A percentile compares a stretch with the other conserved stretches of the same genome.
These are phyloP conservation scores for Diplotaxis tenuifolia DNA, from an alignment of 345 rosid species.

Conservation along the genomic window DNA sequence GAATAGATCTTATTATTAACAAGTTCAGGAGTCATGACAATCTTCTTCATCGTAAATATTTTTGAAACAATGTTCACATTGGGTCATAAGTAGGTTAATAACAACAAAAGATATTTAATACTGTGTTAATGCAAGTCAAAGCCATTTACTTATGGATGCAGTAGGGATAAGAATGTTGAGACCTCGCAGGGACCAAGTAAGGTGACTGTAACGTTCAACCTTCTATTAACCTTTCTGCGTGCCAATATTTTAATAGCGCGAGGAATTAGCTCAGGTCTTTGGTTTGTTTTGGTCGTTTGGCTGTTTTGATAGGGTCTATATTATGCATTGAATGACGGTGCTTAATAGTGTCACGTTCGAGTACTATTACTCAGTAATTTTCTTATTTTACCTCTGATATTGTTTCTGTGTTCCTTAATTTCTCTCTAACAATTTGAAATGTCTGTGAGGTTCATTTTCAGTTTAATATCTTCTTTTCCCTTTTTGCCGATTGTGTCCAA, in stretches of 20 bases:
- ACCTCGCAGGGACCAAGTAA: slow-evolving; percentile 58
- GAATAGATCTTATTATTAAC: slow-evolving; percentile 34
- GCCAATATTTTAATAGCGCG: background rate
- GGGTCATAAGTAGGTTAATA: slow-evolving; percentile 45
- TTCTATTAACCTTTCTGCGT: background rate
- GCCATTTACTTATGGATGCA: no score
- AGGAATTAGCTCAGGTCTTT: background rate
- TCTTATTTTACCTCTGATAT: background rate
- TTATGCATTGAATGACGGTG: background rate
- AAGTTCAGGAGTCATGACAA: no score
- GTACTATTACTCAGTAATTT: background rate
- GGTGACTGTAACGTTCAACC: background rate
- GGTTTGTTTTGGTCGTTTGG: background rate
- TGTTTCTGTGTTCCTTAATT: background rate
- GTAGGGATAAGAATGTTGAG: no score
- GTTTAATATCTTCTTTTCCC: background rate
- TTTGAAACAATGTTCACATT: no score
- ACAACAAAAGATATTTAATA: slow-evolving; percentile 44
- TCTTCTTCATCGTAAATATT: no score
- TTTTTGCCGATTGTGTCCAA: background rate
- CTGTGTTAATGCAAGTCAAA: slow-evolving; percentile 39
- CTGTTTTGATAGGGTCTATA: background rate
- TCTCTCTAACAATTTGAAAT: background rate
- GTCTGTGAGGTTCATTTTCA: background rate
- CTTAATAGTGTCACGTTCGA: slow-evolving; percentile 1